These are phyloP conservation scores for Rhodamnia argentea DNA, from an alignment of 345 rosid species.

Conservation along the genomic window DNA sequence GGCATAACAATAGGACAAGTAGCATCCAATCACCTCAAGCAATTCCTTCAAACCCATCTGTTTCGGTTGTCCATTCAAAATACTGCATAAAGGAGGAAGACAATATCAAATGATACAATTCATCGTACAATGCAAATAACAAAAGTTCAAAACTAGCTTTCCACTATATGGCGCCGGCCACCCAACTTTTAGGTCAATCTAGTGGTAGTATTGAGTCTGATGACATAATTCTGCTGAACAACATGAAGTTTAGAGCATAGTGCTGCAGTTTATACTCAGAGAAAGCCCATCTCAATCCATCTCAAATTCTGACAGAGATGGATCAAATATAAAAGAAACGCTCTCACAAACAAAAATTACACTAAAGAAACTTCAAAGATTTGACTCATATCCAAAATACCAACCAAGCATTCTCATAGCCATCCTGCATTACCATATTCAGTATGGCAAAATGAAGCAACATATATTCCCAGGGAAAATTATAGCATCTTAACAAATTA, in stretches of 20 bases:
- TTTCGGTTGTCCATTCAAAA: slow-evolving; percentile 83
- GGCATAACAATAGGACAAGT: background rate
- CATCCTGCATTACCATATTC: background rate
- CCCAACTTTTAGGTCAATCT: background rate
- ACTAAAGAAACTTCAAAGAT: background rate
- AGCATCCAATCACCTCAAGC: slow-evolving; percentile 58
- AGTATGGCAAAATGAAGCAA: background rate
- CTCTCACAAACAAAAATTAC: background rate
- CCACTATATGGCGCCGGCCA: background rate
- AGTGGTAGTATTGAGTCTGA: background rate
- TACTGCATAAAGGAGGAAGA: slow-evolving; percentile 34
- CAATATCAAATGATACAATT: background rate
- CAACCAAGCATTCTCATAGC: background rate
- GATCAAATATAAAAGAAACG: background rate
- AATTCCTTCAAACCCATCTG: slow-evolving; percentile 83
- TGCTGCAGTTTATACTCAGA: background rate
- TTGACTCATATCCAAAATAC: background rate
- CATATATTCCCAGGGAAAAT: background rate
- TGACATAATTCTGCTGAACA: background rate
- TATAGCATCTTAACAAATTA: background rate
- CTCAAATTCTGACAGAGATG: background rate
- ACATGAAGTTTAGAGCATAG: background rate
- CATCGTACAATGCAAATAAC: background rate
- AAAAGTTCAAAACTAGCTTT: background rate
- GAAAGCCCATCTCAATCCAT: background rate